phyloP scores from a whole-genome alignment of 495 filamentous ascomycete species.

The Neurospora sp. region DNA sequence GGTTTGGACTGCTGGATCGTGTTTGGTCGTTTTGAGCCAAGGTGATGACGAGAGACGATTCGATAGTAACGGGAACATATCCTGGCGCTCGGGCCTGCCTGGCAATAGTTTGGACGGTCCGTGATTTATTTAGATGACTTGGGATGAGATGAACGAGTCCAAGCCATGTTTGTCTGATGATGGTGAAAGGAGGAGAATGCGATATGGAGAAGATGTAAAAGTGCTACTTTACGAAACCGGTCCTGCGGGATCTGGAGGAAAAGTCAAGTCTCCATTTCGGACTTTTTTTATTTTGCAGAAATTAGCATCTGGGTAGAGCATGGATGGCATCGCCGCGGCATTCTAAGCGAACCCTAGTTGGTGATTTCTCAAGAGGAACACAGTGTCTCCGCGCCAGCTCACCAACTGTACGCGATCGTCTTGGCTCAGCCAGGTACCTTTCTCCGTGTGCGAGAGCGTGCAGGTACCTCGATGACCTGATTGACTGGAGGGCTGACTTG shows the following conservation, averaged over 20 bases:
- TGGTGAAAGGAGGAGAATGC: too few species aligned
- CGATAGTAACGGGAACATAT: not conserved
- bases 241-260: not conserved
- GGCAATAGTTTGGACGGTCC: not conserved
- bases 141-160: not conserved
- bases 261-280: not conserved
- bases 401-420: not conserved
- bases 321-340: not conserved
- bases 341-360: not conserved
- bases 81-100: not conserved
- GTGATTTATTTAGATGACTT: not conserved
- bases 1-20: not conserved
- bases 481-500: not conserved
- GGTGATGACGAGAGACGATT: not conserved
- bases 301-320: not conserved
- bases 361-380: not conserved
- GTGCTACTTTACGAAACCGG: not conserved
- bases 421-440: not conserved
- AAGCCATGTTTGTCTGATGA: not conserved
- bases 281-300: not conserved
- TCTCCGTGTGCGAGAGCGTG: not conserved
- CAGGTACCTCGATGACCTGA: not conserved
- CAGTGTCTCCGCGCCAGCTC: not conserved
- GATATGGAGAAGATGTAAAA: not conserved
- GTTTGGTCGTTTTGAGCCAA: not conserved